Conservation (phyloP, 2,329 filamentous ascomycete species). For the Ceratocystis huliohia region DNA sequence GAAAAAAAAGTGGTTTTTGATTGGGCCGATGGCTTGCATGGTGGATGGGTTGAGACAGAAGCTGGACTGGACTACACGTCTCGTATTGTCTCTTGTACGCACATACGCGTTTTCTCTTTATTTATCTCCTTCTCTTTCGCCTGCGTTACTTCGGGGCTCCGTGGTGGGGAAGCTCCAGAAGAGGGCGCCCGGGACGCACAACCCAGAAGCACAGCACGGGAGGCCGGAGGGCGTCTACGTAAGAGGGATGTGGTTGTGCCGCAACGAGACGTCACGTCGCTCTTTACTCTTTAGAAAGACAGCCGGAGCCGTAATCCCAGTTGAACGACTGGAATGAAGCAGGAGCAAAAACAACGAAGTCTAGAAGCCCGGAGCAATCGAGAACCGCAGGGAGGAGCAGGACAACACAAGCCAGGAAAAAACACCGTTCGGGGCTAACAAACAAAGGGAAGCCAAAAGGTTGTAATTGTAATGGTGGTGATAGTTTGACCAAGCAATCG, state of each 20-base stretch:
- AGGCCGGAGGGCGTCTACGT: too few species aligned
- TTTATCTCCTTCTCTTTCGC: neutral
- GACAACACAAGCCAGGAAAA: neutral
- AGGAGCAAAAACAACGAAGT: neutral
- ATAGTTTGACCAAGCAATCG: neutral
- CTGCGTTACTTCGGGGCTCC: neutral
- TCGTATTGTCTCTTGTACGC: too few species aligned
- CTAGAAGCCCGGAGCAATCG: neutral
- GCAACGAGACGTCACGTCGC: too few species aligned
- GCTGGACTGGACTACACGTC: too few species aligned
- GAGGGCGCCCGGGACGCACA: neutral
- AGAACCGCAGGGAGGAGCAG: neutral
- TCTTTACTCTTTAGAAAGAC: too few species aligned
- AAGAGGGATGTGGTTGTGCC: too few species aligned
- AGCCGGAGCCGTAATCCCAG: too few species aligned
- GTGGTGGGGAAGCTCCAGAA: neutral
- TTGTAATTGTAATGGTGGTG: too few species aligned
- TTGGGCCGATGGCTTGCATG: slow-evolving; percentile 5
- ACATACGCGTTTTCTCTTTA: too few species aligned
- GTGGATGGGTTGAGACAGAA: neutral
- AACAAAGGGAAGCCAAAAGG: neutral
- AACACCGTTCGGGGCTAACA: neutral
- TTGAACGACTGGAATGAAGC: neutral
- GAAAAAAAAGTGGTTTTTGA: slow-evolving; percentile 17
- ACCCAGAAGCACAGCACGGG: neutral